Conservation (phyloP, 345 rosid species). For the Salix caprea region DNA sequence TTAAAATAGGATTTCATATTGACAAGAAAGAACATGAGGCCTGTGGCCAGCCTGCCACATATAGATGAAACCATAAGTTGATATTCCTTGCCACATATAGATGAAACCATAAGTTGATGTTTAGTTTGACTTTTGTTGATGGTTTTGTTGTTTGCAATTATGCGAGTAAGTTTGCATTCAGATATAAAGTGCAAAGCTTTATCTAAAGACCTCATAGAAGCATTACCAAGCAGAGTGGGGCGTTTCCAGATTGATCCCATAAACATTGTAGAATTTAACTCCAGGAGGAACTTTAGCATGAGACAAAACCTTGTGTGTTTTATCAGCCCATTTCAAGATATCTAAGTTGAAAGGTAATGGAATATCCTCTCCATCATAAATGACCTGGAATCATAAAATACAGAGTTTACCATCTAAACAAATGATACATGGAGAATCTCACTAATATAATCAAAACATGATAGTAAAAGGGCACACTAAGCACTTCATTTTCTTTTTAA, state of each 20-base stretch:
- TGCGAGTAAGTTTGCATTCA: neutral
- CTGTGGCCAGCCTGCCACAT: neutral
- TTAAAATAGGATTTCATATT: neutral
- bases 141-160: neutral
- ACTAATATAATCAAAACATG: neutral
- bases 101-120: neutral
- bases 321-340: constrained; percentile 79
- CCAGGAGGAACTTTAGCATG: constrained; percentile 68
- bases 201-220: constrained; percentile 12
- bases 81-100: neutral
- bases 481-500: neutral
- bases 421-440: neutral
- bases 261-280: constrained; percentile 91
- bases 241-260: constrained; percentile 76
- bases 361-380: constrained; percentile 53
- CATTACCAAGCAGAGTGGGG: constrained; percentile 89
- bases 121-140: neutral
- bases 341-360: constrained; percentile 82
- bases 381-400: constrained; percentile 39
- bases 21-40: neutral
- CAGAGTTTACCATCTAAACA: neutral
- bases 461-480: neutral
- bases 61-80: neutral
- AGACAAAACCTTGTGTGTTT: constrained; percentile 50
- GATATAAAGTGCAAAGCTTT: neutral